Percentiles rank a stretch among this genome's conserved stretches.
These are phyloP conservation scores for Phytophthora vignae DNA, from an alignment of 352 stramenopile species.

Conservation along the genomic window DNA sequence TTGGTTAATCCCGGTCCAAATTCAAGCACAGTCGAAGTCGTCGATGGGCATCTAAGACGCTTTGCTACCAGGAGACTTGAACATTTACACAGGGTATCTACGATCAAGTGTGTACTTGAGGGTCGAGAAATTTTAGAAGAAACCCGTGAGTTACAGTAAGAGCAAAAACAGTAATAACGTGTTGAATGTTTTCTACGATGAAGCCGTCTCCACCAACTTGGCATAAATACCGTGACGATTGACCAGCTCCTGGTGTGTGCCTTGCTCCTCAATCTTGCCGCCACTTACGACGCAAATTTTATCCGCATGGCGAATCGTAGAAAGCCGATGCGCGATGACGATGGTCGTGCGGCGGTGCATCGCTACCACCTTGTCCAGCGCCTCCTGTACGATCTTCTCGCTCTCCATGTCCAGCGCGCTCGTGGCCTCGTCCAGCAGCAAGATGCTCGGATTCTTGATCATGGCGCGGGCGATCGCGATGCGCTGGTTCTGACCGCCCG, in stretches of 20 bases:
- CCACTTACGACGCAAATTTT: slow-evolving; percentile 31
- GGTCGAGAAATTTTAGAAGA: too few relatives aligned
- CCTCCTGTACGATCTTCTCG: slow-evolving; percentile 63
- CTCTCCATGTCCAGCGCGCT: slow-evolving; percentile 69
- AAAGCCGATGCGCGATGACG: slow-evolving; percentile 88
- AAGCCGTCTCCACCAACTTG: slow-evolving; percentile 9
- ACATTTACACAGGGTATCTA: too few relatives aligned
- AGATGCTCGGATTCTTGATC: slow-evolving; percentile 48
- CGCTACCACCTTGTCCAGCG: slow-evolving; percentile 38
- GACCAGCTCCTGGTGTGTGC: slow-evolving; percentile 29
- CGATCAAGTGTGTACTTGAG: too few relatives aligned
- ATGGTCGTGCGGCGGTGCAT: slow-evolving; percentile 75
- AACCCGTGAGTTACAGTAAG: too few relatives aligned
- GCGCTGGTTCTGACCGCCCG: slow-evolving; percentile 55
- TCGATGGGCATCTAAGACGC: too few relatives aligned
- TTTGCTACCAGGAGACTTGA: too few relatives aligned
- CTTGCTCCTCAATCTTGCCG: slow-evolving; percentile 31
- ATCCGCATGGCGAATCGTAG: slow-evolving; percentile 41
- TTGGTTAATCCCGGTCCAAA: too few relatives aligned
- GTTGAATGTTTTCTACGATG: slow-evolving; percentile 1
- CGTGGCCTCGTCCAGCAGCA: slow-evolving; percentile 57
- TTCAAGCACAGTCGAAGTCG: too few relatives aligned
- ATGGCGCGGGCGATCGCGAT: slow-evolving; percentile 52
- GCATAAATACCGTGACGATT: slow-evolving; percentile 11
- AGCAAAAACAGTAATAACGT: background rate